These are phyloP conservation scores for Trichoderma citrinoviride DNA, from an alignment of 2,329 filamentous ascomycete genomes.

Conservation along the genomic window DNA sequence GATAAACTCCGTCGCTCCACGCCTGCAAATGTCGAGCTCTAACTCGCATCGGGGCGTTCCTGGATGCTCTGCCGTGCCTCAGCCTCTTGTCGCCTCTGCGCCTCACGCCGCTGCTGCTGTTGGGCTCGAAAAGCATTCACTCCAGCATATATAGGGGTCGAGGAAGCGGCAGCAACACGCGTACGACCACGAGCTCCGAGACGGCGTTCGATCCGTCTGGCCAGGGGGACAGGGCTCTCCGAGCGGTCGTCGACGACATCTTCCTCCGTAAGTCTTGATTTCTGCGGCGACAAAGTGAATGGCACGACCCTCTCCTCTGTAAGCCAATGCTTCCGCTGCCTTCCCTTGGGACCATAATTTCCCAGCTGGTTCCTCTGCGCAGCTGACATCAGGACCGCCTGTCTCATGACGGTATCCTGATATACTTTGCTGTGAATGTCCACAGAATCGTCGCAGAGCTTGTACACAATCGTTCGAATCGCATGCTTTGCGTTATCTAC, in stretches of 20 bases:
- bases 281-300: neutral
- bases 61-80: neutral
- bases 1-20: no score
- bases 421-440: slow-evolving; percentile 3
- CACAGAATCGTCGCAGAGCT: slow-evolving; percentile 22
- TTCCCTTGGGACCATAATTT: neutral
- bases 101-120: slow-evolving; percentile 1
- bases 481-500: slow-evolving; percentile 20
- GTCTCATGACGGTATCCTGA: slow-evolving; percentile 31
- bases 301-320: neutral
- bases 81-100: neutral
- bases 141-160: slow-evolving; percentile 25
- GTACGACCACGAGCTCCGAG: neutral
- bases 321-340: neutral
- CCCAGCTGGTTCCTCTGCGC: slow-evolving; percentile 22
- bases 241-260: neutral
- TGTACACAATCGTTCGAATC: slow-evolving; percentile 24
- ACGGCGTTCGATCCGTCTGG: neutral
- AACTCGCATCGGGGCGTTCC: neutral
- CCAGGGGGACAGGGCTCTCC: neutral
- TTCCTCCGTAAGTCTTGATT: neutral
- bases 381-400: slow-evolving; percentile 32
- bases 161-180: neutral
- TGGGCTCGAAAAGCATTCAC: slow-evolving; percentile 31
- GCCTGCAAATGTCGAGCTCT: no score